These are phyloP conservation scores for Mucor irregularis DNA, from an alignment of 371 early-diverging fungal species.

Conservation along the genomic window DNA sequence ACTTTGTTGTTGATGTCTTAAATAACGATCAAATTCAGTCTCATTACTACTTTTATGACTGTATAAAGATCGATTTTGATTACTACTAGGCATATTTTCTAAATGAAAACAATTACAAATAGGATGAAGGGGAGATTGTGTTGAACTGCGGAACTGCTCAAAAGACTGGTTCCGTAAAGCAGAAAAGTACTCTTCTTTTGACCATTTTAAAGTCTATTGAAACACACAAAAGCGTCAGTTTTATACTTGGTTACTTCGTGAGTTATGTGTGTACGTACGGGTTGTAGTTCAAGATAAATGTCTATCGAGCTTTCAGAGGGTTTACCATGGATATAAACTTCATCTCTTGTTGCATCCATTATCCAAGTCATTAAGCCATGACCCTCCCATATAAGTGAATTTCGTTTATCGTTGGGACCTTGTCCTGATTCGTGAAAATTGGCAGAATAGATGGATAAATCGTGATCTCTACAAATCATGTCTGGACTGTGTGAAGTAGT, in stretches of 20 bases:
- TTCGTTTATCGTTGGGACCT: constrained; percentile 6
- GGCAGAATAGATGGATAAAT: constrained; percentile 47
- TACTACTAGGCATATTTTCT: constrained; percentile 9
- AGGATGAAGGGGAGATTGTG: constrained; percentile 21
- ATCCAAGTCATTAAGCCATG: constrained; percentile 48
- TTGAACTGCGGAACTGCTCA: constrained; percentile 26
- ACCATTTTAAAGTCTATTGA: constrained; percentile 40
- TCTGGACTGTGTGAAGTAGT: constrained; percentile 36
- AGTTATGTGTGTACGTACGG: constrained; percentile 27
- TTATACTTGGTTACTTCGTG: neutral
- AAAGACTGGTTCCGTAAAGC: constrained; percentile 38
- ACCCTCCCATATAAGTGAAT: constrained; percentile 46
- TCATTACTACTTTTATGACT: neutral
- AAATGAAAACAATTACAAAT: constrained; percentile 28
- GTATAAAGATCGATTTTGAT: neutral
- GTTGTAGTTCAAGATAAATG: constrained; percentile 37
- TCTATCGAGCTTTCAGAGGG: constrained; percentile 7
- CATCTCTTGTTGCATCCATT: constrained; percentile 26
- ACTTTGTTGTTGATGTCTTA: constrained; percentile 21
- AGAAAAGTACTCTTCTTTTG: constrained; percentile 42
- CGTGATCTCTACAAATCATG: constrained; percentile 48
- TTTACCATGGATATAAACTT: constrained; percentile 29
- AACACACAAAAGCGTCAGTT: neutral
- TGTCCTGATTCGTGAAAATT: constrained; percentile 40
- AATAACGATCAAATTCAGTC: constrained; percentile 33